phyloP scores from a whole-genome alignment of 2,329 filamentous ascomycete species.

The Pseudopithomyces maydicus region DNA sequence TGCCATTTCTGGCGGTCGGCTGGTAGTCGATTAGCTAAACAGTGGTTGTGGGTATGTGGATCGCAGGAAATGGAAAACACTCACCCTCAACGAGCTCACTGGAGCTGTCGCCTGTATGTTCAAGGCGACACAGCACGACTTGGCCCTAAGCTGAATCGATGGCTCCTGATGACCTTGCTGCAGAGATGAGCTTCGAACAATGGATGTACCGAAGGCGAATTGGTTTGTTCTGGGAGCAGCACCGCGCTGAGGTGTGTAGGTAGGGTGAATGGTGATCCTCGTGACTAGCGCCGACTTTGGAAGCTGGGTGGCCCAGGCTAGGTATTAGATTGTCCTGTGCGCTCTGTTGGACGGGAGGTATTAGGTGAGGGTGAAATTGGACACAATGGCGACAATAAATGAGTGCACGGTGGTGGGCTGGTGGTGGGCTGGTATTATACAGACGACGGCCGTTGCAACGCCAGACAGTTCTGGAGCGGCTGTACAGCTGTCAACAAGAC shows the following conservation, averaged over 20 bases:
- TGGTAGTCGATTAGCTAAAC: conserved; percentile 14
- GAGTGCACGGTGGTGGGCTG: background rate
- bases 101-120: conserved; percentile 40
- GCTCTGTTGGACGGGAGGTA: conserved; percentile 11
- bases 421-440: conserved; percentile 27
- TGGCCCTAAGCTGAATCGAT: conserved; percentile 36
- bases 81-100: conserved; percentile 37
- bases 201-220: conserved; percentile 37
- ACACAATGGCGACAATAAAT: conserved; percentile 25
- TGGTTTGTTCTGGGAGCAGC: conserved; percentile 31
- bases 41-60: conserved; percentile 1
- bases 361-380: conserved; percentile 37
- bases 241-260: conserved; percentile 31
- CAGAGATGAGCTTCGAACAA: conserved; percentile 34
- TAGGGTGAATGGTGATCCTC: conserved; percentile 38
- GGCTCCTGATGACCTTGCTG: conserved; percentile 24
- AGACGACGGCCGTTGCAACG: conserved; percentile 23
- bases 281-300: conserved; percentile 32
- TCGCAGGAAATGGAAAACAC: conserved; percentile 11
- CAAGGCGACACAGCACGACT: conserved; percentile 38
- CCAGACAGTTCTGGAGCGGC: conserved; percentile 22
- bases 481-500: conserved; percentile 35
- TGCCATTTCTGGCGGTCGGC: conserved; percentile 67
- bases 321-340: conserved; percentile 9
- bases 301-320: conserved; percentile 16